phyloP scores from a whole-genome alignment of 2,329 filamentous ascomycete species.

The Ceratocystis albifundus region DNA sequence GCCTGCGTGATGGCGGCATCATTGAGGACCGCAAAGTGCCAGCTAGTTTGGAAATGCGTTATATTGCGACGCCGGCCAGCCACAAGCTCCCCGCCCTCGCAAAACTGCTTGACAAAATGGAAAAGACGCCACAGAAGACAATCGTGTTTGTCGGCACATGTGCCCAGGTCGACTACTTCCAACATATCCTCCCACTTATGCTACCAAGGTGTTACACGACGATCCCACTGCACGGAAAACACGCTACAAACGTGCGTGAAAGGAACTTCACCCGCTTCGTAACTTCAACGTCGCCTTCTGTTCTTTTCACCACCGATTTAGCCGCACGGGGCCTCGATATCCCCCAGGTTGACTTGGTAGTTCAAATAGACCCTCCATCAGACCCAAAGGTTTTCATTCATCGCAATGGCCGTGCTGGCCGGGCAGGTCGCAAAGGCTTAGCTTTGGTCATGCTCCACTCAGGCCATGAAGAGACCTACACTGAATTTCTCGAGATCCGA shows the following conservation, averaged over 20 bases:
- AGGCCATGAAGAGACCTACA: conserved; percentile 79
- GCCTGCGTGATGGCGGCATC: conserved; percentile 50
- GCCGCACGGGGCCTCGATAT: conserved; percentile 86
- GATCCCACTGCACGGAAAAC: conserved; percentile 82
- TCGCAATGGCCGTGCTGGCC: conserved; percentile 75
- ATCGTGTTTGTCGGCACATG: conserved; percentile 93
- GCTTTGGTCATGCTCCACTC: conserved; percentile 78
- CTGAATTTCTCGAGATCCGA: conserved; percentile 73
- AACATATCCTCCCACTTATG: conserved; percentile 62
- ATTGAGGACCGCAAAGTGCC: conserved; percentile 78
- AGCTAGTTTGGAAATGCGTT: conserved; percentile 84
- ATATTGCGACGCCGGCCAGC: conserved; percentile 60
- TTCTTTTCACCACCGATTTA: conserved; percentile 86
- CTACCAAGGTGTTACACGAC: conserved; percentile 58
- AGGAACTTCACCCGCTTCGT: conserved; percentile 79
- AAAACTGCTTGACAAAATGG: conserved; percentile 55
- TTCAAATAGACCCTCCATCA: conserved; percentile 48
- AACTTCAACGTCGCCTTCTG: conserved; percentile 58
- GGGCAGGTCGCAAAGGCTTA: conserved; percentile 75
- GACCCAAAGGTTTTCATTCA: conserved; percentile 85
- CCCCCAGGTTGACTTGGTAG: conserved; percentile 77
- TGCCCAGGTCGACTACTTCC: conserved; percentile 88
- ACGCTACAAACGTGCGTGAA: conserved; percentile 73
- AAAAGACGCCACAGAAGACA: conserved; percentile 66
- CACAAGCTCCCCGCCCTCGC: conserved; percentile 69